A percentile compares a stretch with the other conserved stretches of the same genome.
phyloP scores from a whole-genome alignment of 345 rosid genomes.

The Diplotaxis tenuifolia region DNA sequence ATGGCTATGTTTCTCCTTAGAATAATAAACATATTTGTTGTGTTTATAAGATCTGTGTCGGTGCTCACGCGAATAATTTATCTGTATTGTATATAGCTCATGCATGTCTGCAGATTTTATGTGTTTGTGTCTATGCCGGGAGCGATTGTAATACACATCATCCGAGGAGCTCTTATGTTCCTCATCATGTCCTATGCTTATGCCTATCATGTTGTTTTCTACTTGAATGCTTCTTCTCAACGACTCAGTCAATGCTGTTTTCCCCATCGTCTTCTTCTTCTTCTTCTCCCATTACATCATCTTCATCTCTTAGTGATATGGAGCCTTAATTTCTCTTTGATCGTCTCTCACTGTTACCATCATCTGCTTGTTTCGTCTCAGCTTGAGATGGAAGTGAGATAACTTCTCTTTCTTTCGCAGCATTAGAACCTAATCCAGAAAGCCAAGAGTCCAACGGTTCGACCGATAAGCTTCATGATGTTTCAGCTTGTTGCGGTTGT shows the following conservation, averaged over 20 bases:
- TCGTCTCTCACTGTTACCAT: slow-evolving; percentile 51
- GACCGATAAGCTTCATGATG: slow-evolving; percentile 46
- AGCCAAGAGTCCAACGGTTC: slow-evolving; percentile 57
- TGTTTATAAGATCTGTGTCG: slow-evolving; percentile 21
- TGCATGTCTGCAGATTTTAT: slow-evolving; percentile 26
- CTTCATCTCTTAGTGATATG: slow-evolving; percentile 45
- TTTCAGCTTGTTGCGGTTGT: slow-evolving; percentile 44
- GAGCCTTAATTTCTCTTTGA: slow-evolving; percentile 73
- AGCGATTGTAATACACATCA: too few species aligned
- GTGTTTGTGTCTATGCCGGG: slow-evolving; percentile 28
- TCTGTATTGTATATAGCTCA: slow-evolving; percentile 23
- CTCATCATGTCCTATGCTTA: too few species aligned
- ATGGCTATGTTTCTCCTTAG: slow-evolving; percentile 40
- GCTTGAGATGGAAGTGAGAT: slow-evolving; percentile 44
- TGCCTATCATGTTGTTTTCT: slow-evolving; percentile 50
- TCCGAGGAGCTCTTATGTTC: too few species aligned
- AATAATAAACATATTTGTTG: slow-evolving; percentile 28
- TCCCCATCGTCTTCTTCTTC: slow-evolving; percentile 44
- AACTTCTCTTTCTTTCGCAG: slow-evolving; percentile 51
- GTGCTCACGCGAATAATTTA: too few species aligned
- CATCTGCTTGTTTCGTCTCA: slow-evolving; percentile 45
- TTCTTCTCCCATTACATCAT: too few species aligned
- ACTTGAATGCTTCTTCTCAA: slow-evolving; percentile 42
- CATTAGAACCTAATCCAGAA: slow-evolving; percentile 40
- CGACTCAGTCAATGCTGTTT: too few species aligned